Percentiles rank a stretch among this genome's conserved stretches.
Evolutionary conservation across 1,284 basidiomycete species (phyloP).

Genomic region (Malassezia yamatoensis): DNA sequence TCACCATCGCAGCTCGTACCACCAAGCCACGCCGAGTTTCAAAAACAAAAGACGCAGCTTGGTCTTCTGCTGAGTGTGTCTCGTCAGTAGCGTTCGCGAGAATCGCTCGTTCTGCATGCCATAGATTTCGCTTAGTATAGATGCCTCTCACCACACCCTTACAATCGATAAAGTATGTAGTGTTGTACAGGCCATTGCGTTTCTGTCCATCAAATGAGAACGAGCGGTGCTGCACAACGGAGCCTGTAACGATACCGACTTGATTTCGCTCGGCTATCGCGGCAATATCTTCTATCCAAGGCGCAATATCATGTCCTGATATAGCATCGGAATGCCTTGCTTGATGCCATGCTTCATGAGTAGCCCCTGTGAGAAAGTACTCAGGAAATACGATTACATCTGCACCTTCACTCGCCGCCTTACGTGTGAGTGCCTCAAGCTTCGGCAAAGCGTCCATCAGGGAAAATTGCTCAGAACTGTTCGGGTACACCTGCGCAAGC

Average conservation of each 20-base stretch:
- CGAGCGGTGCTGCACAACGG: conserved; percentile 34
- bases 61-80: conserved; percentile 28
- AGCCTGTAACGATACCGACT: conserved; percentile 43
- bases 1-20: conserved; percentile 30
- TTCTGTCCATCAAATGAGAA: conserved; percentile 14
- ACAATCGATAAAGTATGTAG: conserved; percentile 37
- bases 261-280: conserved; percentile 8
- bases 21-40: conserved; percentile 30
- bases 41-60: conserved; percentile 28
- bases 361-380: conserved; percentile 42
- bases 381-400: conserved; percentile 43
- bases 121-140: conserved; percentile 44
- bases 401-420: conserved; percentile 17
- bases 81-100: conserved; percentile 23
- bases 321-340: conserved; percentile 15
- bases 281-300: background rate
- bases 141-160: conserved; percentile 25
- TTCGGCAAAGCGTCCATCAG: background rate
- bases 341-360: conserved; percentile 26
- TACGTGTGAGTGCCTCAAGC: background rate
- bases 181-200: conserved; percentile 35
- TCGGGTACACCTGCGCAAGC: conserved; percentile 20
- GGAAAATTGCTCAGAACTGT: background rate
- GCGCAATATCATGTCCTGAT: background rate
- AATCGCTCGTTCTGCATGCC: conserved; percentile 41